Evolutionary conservation across 2,329 filamentous ascomycete species (phyloP).

Genomic region (Penicillium sp.): DNA sequence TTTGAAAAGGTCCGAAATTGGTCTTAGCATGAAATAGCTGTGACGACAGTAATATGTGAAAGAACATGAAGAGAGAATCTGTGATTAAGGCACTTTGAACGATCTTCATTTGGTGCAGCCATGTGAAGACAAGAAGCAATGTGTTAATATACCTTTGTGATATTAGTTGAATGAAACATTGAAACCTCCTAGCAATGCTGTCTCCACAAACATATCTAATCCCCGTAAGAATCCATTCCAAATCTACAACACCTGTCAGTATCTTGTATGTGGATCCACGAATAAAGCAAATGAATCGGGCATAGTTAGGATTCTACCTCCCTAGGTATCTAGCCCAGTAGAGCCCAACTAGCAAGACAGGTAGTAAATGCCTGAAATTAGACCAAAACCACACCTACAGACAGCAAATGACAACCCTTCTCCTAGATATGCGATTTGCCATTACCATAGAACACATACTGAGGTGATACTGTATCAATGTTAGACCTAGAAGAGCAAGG

Average conservation of each 20-base stretch:
- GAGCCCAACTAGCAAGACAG: neutral
- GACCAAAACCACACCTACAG: neutral
- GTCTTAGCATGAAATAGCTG: neutral
- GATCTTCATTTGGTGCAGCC: neutral
- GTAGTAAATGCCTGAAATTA: neutral
- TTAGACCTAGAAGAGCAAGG: slow-evolving; percentile 5
- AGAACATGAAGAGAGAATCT: neutral
- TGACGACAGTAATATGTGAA: neutral
- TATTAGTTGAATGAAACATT: neutral
- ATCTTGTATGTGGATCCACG: neutral
- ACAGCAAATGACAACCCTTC: neutral
- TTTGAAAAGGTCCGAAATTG: neutral
- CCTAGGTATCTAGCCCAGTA: no score
- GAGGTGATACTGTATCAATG: neutral
- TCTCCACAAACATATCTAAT: neutral
- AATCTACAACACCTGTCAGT: neutral
- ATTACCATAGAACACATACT: neutral
- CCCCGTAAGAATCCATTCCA: neutral
- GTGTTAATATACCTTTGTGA: neutral
- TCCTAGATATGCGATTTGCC: neutral
- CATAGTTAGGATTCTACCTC: neutral
- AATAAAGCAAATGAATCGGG: neutral
- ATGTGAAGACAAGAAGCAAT: neutral
- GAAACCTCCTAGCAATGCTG: no score
- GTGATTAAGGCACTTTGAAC: neutral